Conservation (phyloP, 1,284 basidiomycete genomes). For the Schizophyllum commune region DNA sequence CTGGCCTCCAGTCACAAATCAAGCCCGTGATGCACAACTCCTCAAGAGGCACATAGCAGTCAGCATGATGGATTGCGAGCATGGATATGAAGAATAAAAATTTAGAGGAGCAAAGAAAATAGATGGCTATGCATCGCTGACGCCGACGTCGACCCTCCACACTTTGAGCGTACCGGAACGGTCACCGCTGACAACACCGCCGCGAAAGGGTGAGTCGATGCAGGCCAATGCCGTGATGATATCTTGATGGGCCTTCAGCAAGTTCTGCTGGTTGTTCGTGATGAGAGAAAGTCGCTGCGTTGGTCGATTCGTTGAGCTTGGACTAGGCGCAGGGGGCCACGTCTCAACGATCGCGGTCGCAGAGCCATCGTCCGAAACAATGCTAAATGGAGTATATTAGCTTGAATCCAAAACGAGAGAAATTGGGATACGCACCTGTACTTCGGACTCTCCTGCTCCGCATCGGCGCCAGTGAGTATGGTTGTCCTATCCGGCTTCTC, state of each 20-base stretch:
- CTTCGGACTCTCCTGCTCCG: conserved; percentile 57
- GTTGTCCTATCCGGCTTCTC: conserved; percentile 61
- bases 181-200: conserved; percentile 83
- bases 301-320: conserved; percentile 52
- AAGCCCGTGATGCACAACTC: too few relatives aligned
- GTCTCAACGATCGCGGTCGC: conserved; percentile 55
- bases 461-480: conserved; percentile 64
- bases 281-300: conserved; percentile 72
- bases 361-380: conserved; percentile 27
- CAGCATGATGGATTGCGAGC: too few relatives aligned
- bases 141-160: conserved; percentile 60
- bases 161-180: conserved; percentile 76
- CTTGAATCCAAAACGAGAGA: neutral
- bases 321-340: conserved; percentile 40
- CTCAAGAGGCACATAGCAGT: too few relatives aligned
- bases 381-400: conserved; percentile 12
- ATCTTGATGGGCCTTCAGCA: conserved; percentile 77
- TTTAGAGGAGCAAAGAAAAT: neutral
- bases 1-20: too few relatives aligned
- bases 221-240: conserved; percentile 74
- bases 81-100: neutral
- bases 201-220: conserved; percentile 82
- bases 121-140: conserved; percentile 10
- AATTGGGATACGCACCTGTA: too few relatives aligned
- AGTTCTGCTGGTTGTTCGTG: conserved; percentile 69